A percentile compares a stretch with the other conserved stretches of the same genome.
Conservation (phyloP, 768 basidiomycete genomes). For the Lentinus tigrinus region DNA sequence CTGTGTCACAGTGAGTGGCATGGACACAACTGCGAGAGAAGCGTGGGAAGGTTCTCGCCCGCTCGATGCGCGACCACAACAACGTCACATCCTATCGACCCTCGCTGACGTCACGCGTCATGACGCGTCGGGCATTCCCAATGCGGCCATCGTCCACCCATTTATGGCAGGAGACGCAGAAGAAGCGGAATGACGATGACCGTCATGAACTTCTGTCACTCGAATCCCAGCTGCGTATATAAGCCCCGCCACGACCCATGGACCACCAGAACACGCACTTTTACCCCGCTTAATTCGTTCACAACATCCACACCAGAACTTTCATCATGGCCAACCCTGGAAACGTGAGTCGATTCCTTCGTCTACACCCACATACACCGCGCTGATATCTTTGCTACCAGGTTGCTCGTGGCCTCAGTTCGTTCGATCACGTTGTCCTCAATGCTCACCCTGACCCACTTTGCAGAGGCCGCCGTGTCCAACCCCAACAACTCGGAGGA, state of each 20-base stretch:
- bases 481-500: slow-evolving; percentile 16
- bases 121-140: background rate
- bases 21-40: background rate
- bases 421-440: background rate
- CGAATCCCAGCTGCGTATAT: background rate
- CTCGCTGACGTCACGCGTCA: slow-evolving; percentile 11
- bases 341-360: slow-evolving; percentile 10
- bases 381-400: background rate
- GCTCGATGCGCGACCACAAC: background rate
- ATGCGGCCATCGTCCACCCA: background rate
- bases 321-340: slow-evolving; percentile 17
- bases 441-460: background rate
- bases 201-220: background rate
- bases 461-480: slow-evolving; percentile 15
- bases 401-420: slow-evolving; percentile 20
- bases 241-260: background rate
- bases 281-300: too few relatives aligned
- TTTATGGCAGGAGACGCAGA: background rate
- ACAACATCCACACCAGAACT: background rate
- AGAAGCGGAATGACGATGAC: background rate
- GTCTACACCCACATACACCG: too few relatives aligned
- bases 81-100: background rate
- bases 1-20: too few relatives aligned
- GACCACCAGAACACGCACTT: background rate
- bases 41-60: background rate